Evolutionary conservation across 2,329 filamentous ascomycete species (phyloP), one percentile per base, ranked within the genome.

Genomic region (Penicillium expansum): DNA sequence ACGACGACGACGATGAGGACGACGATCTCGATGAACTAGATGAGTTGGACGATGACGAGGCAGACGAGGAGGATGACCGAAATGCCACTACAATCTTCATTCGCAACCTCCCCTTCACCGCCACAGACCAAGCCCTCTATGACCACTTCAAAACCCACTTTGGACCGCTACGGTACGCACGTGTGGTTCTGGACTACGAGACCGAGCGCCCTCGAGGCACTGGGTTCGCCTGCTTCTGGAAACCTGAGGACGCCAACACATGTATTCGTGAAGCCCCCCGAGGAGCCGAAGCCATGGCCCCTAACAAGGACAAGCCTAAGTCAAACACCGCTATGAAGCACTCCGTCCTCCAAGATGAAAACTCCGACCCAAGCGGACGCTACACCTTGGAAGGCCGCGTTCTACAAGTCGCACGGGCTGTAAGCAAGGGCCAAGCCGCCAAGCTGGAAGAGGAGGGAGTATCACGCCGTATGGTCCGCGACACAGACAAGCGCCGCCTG

Each of bases 311-410:
- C 11, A 69, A 67, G 32, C 65, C 62, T 4, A 77, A 69, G 67
- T 73, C 69, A 62, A 66, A 70, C 35, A 67, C 79, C n/a, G 75
- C 79, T 16, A 76, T 84, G 59, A 89, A 90, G 67, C 88, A 88
- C 61, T 97, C 94, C 0, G 85, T 99, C 35, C 83, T 99, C 16
- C 89, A 97, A 71, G 88, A 97, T 71, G 91, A 95, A 63, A 85
- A 86, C 43, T 83, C 87, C 16, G 95, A 99, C 68, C 85, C 87
- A 0, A 86, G 85, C 38, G 94, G 94, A 53, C 85, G 84, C 64
- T 99, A 97, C 77, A 97, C 92, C 0, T 81, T 99, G 47, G 91
- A 96, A 41, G 92, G 92, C 5, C 90, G 94, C 58, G 85, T 97
- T 16, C 80, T 99, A 7, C 89, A 93, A 65, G 81, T 99, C 24